Evolutionary conservation across 2,329 filamentous ascomycete species (phyloP), one percentile per base, ranked within the genome.

Genomic region (Aureobasidium uvarum): DNA sequence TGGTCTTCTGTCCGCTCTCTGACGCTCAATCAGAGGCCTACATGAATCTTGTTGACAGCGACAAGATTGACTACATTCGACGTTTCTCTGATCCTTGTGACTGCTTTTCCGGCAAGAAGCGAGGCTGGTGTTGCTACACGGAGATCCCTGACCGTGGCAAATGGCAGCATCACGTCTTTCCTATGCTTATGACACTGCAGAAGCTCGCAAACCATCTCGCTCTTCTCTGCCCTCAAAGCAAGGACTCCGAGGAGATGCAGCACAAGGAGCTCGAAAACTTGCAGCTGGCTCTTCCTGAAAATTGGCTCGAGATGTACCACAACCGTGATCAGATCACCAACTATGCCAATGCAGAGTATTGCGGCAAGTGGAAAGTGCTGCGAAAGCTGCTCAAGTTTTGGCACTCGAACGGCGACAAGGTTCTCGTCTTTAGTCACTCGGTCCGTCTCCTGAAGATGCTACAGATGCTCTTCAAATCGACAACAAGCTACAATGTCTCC

Each of bases 281-380:
- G 1, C 83, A 90, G 72, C 83, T 86, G 1, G 92, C 91, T 63
- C 80, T 93, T 18, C 94, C 95, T 0, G 81, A 89, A 41, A 80
- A 82, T 2, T 97, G 92, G 91, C 81, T 87, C 71, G 80, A 87
- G 23, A 81, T 96, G 0, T 95, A 92, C 73, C 80, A 81, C 13
- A 85, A 89, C 23, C 85, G 91, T 50, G 91, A 96, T 70, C 91
- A 87, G 10, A 89, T 98, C 66, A 78, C 90, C 59, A 90, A 89
- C 70, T 88, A 92, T 59, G 89, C 92, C 1, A 92, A 96, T 70
- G 89, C 91, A 0, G 90, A 96, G 66, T 97, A 93, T 69, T 99
- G 95, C 73, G 95, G 95, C 3, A 99, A 99, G 77, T 99, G 95
- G 95, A 92, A 91, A 73, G 86, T 99, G 0, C 77, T 99, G 36